Conservation (phyloP, 2,329 filamentous ascomycete genomes). For the Exophiala lecanii-corni region DNA sequence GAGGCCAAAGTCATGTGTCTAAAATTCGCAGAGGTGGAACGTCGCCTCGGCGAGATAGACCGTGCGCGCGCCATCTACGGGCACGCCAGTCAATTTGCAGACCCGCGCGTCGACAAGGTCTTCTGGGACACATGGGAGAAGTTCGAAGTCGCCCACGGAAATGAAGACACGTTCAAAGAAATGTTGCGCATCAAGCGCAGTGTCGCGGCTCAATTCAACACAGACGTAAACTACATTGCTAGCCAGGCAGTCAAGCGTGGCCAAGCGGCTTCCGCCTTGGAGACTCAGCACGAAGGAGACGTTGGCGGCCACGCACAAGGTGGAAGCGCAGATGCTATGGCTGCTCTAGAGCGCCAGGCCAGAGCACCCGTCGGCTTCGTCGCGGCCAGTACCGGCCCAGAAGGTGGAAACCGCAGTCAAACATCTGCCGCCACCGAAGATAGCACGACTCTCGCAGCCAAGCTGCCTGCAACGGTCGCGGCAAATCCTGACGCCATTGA, state of each 20-base stretch:
- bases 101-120: constrained; percentile 78
- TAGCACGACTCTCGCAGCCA: constrained; percentile 9
- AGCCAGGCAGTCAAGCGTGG: constrained; percentile 85
- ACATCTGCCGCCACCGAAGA: constrained; percentile 24
- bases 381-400: constrained; percentile 70
- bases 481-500: constrained; percentile 85
- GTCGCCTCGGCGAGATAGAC: constrained; percentile 86
- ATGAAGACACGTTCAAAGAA: constrained; percentile 98
- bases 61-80: constrained; percentile 92
- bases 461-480: constrained; percentile 38
- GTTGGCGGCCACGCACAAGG: constrained; percentile 39
- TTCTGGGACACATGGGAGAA: constrained; percentile 98
- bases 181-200: constrained; percentile 97
- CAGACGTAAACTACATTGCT: constrained; percentile 97
- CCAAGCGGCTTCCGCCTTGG: constrained; percentile 46
- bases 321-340: constrained; percentile 72
- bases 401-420: constrained; percentile 51
- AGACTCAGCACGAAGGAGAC: constrained; percentile 39
- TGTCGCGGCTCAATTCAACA: constrained; percentile 97
- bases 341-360: constrained; percentile 80
- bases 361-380: constrained; percentile 87
- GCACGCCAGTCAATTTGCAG: constrained; percentile 94
- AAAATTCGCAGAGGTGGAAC: constrained; percentile 97
- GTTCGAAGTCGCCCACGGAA: constrained; percentile 96
- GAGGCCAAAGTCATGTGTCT: constrained; percentile 98